Base-by-base conservation (phyloP, 352 stramenopile genomes). In the Pythium myriotylum region DNA sequence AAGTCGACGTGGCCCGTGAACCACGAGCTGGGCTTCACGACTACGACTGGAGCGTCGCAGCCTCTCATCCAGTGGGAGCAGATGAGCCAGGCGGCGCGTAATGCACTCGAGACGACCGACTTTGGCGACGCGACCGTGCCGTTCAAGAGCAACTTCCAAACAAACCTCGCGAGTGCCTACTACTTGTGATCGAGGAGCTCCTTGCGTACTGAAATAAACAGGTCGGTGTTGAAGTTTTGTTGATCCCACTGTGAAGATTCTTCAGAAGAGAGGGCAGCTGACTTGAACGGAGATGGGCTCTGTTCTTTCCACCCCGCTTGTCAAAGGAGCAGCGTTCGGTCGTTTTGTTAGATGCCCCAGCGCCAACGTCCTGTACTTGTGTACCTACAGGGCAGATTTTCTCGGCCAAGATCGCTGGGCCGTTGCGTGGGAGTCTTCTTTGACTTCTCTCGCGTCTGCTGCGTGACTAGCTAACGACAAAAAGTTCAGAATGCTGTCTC, bases 11-110 rank as follows among this genome's bases (percentile, higher is more conserved):
- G 49, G 49, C 49, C 49, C 14, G 14, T 56, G 17, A 56, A 56
- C 49, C 49, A 56, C 24, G 29, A 56, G 49, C 29, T 56, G 49
- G 49, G 29, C 29, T 56, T 56, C 49, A 56, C 49, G 16, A 46
- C 32, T 0, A 22, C 17, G 7, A 19, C 35, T 9, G 49, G 49
- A 0, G 35, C 17, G 16, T 22, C 17, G 12, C 49, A 56, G 49
- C 49, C 49, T 4, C 49, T 56, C 12, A 56, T 56, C 49, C 49
- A 56, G 49, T 56, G 49, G 49, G 49, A 56, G 33, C 49, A 56
- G 23, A 43, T 56, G 27, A 56, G 17, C 13, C 16, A 17, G 10
- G 49, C 49, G 3, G 49, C 49, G 12, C 3, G 26, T n/a, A 26
- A 46, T 19, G 49, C 49, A 19, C 49, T 56, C 49, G 49, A 56